phyloP scores from a whole-genome alignment of 139 green algal species.

The Mesotaenium endlicherianum region DNA sequence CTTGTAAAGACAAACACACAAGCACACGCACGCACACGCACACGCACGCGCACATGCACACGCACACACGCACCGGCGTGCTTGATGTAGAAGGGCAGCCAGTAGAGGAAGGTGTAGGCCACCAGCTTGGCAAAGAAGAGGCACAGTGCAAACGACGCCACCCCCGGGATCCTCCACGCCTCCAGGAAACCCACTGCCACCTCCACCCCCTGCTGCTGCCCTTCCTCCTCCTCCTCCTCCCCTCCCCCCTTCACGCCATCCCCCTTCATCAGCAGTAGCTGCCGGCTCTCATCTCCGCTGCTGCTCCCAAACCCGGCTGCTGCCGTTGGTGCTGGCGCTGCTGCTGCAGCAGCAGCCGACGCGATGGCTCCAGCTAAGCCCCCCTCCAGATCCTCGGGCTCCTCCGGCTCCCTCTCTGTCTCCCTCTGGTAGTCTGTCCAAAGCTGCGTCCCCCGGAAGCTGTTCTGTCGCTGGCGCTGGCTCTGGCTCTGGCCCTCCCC shows the following conservation, averaged over 20 bases:
- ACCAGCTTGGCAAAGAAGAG: conserved; percentile 98
- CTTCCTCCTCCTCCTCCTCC: background rate
- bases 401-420: background rate
- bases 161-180: conserved; percentile 87
- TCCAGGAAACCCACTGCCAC: conserved; percentile 47
- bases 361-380: background rate
- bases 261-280: background rate
- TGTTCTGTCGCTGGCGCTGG: too few relatives aligned
- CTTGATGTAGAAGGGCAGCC: conserved; percentile 95
- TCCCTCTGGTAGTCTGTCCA: too few relatives aligned
- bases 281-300: background rate
- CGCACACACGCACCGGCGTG: conserved; percentile 53
- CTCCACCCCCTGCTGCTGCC: conserved; percentile 4
- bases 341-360: background rate
- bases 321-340: background rate
- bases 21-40: too few relatives aligned
- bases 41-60: too few relatives aligned
- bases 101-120: conserved; percentile 98
- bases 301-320: background rate
- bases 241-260: background rate
- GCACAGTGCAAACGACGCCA: conserved; percentile 81
- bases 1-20: too few relatives aligned
- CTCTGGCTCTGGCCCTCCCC: too few relatives aligned
- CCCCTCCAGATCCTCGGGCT: background rate
- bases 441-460: too few relatives aligned